phyloP scores from a whole-genome alignment of 805 yeast genomes.

The Wickerhamiella hasegawae region DNA sequence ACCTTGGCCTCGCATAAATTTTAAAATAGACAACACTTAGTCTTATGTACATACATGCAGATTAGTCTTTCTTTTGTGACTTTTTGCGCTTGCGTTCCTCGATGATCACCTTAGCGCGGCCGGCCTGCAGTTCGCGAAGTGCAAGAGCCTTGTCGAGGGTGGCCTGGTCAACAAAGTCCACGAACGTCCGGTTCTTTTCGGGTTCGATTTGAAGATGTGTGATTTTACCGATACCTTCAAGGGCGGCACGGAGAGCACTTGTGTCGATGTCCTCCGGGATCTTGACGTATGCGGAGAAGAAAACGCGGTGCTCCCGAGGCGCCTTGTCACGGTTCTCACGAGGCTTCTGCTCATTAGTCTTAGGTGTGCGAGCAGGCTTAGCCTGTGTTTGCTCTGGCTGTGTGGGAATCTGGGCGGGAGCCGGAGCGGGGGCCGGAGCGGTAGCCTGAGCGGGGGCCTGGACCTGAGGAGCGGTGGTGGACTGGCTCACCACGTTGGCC shows the following conservation, averaged over 20 bases:
- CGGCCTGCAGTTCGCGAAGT: conserved; percentile 1
- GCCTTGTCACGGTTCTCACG: no score
- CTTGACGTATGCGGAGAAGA: conserved; percentile 23
- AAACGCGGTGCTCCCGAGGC: conserved; percentile 1
- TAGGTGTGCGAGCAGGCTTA: not conserved
- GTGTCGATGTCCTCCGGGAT: conserved; percentile 18
- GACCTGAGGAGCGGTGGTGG: no score
- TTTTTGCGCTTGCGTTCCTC: conserved; percentile 6
- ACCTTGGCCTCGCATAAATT: conserved; percentile 46
- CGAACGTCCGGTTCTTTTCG: conserved; percentile 22
- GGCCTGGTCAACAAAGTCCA: conserved; percentile 17
- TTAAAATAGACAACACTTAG: no score
- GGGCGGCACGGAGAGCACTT: conserved; percentile 16
- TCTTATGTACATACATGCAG: not conserved
- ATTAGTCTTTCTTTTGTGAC: not conserved
- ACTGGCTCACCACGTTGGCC: no score
- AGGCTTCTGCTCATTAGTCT: no score
- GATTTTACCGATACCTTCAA: conserved; percentile 19
- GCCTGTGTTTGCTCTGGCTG: conserved; percentile 3
- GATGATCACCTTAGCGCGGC: conserved; percentile 2
- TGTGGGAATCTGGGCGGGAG: not conserved
- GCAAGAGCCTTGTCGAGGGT: conserved; percentile 6
- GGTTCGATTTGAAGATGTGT: conserved; percentile 22
- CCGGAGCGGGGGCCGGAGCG: not conserved
- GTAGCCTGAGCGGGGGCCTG: no score